Evolutionary conservation across 345 rosid species (phyloP), one percentile per base, ranked within the genome.

Genomic region (Carallia pectinifolia): DNA sequence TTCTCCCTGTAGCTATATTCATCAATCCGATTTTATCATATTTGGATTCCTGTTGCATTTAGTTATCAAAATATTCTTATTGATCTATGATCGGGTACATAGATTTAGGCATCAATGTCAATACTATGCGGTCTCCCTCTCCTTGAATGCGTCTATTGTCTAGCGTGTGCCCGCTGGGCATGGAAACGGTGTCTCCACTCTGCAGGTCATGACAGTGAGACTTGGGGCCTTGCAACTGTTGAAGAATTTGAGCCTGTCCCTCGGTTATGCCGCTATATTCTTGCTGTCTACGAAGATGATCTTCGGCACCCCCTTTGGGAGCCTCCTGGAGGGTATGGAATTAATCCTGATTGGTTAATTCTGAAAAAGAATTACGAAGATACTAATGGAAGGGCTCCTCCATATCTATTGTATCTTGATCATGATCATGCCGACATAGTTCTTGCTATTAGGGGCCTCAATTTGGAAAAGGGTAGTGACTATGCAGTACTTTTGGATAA

Each of bases 101-200:
- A 38, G 73, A 52, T 23, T 39, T 70, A 74, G 59, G 72, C 67
- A 52, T 73, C 72, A 39, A 94, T 94, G 99, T 95, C 96, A 50
- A 81, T 90, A 62, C 0, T 92, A 68, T 95, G 97, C 64, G 97
- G 99, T 61, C 58, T 88, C 62, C 99, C 97, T 52, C 82, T 95
- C 63, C 90, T 95, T 3, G 97, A 95, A 81, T 89, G 97, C 39
- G 96, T 95, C 4, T 92, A 90, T 80, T 95, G 99, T 69, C 84
- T 92, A 56, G 97, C 96, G n/a, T 92, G 99, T 69, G 89, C 93
- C 6, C 96, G 97, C 12, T 95, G 99, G 99, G 97, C 88, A 33
- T 95, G 97, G 87, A 92, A 92, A 80, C 84, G 97, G 18, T 92
- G 97, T 66, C 97, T 92, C 73, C 89, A 90, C 74, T 77, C 93